Evolutionary conservation across 2,329 filamentous ascomycete species (phyloP).

Genomic region (Dactylonectria estremocensis): DNA sequence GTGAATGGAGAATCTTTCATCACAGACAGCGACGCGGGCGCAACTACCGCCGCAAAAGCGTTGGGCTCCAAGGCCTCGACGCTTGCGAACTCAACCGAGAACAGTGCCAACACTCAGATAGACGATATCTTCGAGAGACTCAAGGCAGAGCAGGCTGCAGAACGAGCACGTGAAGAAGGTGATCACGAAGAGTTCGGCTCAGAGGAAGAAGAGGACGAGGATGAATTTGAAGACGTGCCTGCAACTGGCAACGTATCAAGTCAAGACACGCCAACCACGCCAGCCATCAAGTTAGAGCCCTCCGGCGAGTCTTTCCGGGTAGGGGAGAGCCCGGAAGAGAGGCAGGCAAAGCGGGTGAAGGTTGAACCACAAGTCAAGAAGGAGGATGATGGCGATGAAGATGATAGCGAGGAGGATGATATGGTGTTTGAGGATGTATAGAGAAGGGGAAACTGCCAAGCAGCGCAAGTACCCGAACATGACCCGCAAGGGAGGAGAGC

Average conservation of each 20-base stretch:
- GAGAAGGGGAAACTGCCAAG: neutral
- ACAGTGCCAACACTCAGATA: slow-evolving; percentile 70
- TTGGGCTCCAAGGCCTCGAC: slow-evolving; percentile 63
- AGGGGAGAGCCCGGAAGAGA: slow-evolving; percentile 56
- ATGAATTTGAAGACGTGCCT: slow-evolving; percentile 68
- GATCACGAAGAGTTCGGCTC: slow-evolving; percentile 51
- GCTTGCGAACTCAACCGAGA: slow-evolving; percentile 57
- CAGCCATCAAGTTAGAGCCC: slow-evolving; percentile 54
- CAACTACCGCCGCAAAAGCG: slow-evolving; percentile 48
- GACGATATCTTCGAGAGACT: slow-evolving; percentile 79
- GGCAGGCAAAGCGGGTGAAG: slow-evolving; percentile 73
- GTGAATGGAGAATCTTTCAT: slow-evolving; percentile 75
- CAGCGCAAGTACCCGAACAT: neutral
- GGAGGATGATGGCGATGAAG: slow-evolving; percentile 64
- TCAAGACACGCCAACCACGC: slow-evolving; percentile 51
- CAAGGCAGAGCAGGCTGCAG: slow-evolving; percentile 71
- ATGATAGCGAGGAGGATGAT: slow-evolving; percentile 60
- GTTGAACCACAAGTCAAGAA: slow-evolving; percentile 67
- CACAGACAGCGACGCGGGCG: slow-evolving; percentile 41
- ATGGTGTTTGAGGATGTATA: slow-evolving; percentile 74
- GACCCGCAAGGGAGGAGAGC: slow-evolving; percentile 1
- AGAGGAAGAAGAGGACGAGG: slow-evolving; percentile 59
- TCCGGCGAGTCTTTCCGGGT: slow-evolving; percentile 47
- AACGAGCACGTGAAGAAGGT: slow-evolving; percentile 50
- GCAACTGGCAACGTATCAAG: slow-evolving; percentile 53